These are phyloP conservation scores for Bryoglossum gracile DNA, from an alignment of 495 filamentous ascomycete genomes.

Conservation along the genomic window DNA sequence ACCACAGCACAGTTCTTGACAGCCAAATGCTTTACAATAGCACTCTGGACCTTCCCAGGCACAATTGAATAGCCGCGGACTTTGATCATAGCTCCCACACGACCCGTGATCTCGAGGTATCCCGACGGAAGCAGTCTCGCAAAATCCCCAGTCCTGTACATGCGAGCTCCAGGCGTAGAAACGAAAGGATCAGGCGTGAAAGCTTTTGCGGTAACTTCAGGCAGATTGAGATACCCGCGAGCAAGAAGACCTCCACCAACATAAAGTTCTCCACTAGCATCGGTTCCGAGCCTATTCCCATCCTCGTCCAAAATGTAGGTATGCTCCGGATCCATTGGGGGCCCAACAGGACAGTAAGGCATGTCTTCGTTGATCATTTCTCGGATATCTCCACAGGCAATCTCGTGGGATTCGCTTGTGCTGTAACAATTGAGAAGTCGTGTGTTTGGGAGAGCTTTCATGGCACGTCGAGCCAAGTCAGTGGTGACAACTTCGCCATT, in stretches of 20 bases:
- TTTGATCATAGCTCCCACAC: conserved; percentile 63
- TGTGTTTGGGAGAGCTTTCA: conserved; percentile 53
- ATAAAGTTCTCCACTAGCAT: conserved; percentile 53
- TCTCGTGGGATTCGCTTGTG: conserved; percentile 66
- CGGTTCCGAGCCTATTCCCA: conserved; percentile 39
- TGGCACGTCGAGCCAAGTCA: conserved; percentile 53
- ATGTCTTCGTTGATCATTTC: conserved; percentile 45
- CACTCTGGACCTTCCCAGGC: conserved; percentile 56
- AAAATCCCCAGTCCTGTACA: conserved; percentile 68
- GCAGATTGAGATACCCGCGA: conserved; percentile 64
- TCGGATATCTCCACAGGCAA: conserved; percentile 62
- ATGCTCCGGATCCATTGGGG: conserved; percentile 48
- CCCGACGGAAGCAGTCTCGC: conserved; percentile 56
- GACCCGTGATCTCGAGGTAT: conserved; percentile 62
- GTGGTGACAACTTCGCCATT: conserved; percentile 67
- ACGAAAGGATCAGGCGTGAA: conserved; percentile 48
- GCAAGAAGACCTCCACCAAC: conserved; percentile 63
- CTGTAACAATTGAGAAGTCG: conserved; percentile 65
- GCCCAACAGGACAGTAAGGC: conserved; percentile 52
- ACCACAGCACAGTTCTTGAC: conserved; percentile 53
- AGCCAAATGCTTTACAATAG: conserved; percentile 51
- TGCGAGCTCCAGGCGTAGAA: conserved; percentile 34
- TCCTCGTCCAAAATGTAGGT: conserved; percentile 55
- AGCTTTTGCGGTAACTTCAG: conserved; percentile 56
- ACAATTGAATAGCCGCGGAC: conserved; percentile 60